Evolutionary conservation across 306 rosid genomes (phyloP).

Genomic region (Prunus kanzakura): DNA sequence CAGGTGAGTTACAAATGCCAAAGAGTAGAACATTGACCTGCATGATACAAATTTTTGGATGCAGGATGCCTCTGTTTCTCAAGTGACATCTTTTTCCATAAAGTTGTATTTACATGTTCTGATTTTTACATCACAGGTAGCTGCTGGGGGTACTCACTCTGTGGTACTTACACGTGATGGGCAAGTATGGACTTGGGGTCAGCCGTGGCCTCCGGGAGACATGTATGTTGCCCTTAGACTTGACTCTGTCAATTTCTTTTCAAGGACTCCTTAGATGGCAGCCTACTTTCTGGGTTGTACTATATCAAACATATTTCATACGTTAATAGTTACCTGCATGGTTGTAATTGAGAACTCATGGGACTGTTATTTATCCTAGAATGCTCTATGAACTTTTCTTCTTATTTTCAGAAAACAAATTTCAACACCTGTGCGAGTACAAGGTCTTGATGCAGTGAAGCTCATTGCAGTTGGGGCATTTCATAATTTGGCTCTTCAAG

Average conservation of each 20-base stretch:
- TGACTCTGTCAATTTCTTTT: constrained; percentile 7
- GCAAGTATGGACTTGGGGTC: constrained; percentile 99
- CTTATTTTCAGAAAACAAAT: constrained; percentile 67
- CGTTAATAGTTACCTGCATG: constrained; percentile 3
- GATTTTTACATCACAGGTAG: constrained; percentile 56
- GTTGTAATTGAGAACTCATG: constrained; percentile 18
- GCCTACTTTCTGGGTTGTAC: neutral
- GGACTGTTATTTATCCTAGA: neutral
- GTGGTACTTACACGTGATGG: constrained; percentile 96
- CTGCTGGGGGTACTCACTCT: constrained; percentile 99
- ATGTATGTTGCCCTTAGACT: constrained; percentile 50
- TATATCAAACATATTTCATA: neutral
- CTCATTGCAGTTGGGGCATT: constrained; percentile 97
- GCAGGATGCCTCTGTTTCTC: neutral
- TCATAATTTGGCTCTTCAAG: constrained; percentile 97
- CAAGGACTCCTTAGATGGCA: neutral
- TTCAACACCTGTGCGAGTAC: constrained; percentile 92
- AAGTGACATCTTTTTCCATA: neutral
- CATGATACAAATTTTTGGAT: neutral
- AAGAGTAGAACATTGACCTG: neutral
- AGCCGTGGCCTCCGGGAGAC: constrained; percentile 99
- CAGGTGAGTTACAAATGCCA: constrained; percentile 46
- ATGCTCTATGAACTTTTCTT: neutral
- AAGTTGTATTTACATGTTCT: constrained; percentile 1
- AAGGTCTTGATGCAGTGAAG: constrained; percentile 90